phyloP scores from a whole-genome alignment of 352 stramenopile species.

The Pythium scleroteichum region DNA sequence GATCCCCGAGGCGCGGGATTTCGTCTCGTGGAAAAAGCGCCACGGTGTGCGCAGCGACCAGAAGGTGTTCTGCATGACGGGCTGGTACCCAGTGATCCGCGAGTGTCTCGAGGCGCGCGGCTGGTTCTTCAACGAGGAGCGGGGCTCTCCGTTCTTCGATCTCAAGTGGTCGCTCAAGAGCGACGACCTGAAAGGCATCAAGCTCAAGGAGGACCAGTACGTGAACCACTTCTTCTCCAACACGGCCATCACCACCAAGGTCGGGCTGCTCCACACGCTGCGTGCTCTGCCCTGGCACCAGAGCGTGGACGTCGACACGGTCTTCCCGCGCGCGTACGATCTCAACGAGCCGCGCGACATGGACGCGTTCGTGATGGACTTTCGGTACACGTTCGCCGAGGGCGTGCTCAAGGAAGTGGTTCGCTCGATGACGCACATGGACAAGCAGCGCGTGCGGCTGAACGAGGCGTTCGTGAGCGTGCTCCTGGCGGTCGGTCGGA shows the following conservation, averaged over 20 bases:
- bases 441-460: constrained; percentile 22
- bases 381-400: constrained; percentile 81
- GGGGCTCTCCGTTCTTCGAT: constrained; percentile 86
- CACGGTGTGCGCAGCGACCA: constrained; percentile 71
- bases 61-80: constrained; percentile 91
- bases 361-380: constrained; percentile 90
- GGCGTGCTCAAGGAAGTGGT: constrained; percentile 79
- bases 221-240: constrained; percentile 93
- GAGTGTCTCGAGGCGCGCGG: constrained; percentile 86
- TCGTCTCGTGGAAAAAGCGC: constrained; percentile 89
- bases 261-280: constrained; percentile 87
- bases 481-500: constrained; percentile 47
- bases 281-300: constrained; percentile 80
- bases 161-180: constrained; percentile 92
- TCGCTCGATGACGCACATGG: constrained; percentile 22
- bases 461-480: constrained; percentile 68
- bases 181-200: constrained; percentile 76
- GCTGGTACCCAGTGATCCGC: constrained; percentile 91
- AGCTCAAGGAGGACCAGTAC: constrained; percentile 84
- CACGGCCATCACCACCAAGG: constrained; percentile 91
- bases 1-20: constrained; percentile 75
- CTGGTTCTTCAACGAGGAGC: constrained; percentile 89
- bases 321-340: constrained; percentile 91
- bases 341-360: constrained; percentile 83
- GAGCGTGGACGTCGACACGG: constrained; percentile 69